phyloP scores from a whole-genome alignment of 2,329 filamentous ascomycete genomes.

The Botrytis elliptica region DNA sequence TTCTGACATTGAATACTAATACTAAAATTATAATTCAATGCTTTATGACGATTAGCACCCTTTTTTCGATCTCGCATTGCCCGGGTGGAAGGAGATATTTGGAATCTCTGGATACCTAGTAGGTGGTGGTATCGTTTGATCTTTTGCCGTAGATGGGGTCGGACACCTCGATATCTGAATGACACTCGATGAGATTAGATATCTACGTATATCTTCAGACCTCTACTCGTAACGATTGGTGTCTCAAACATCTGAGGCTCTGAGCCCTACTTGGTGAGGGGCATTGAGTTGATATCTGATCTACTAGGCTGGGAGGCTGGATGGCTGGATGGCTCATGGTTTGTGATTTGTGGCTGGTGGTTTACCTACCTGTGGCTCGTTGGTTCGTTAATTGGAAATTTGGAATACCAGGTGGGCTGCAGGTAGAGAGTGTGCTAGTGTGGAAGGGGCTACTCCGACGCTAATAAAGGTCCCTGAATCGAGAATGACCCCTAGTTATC shows the following conservation, averaged over 20 bases:
- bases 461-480: constrained; percentile 2
- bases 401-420: too few relatives aligned
- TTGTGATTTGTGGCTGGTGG: not conserved
- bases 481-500: not conserved
- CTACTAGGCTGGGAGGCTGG: not conserved
- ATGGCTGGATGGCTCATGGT: not conserved
- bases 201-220: not conserved
- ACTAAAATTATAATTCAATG: not conserved
- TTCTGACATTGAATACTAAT: not conserved
- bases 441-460: not conserved
- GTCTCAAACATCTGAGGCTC: not conserved
- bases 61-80: not conserved
- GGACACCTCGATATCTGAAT: not conserved
- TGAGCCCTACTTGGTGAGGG: not conserved
- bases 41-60: not conserved
- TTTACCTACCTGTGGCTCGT: not conserved
- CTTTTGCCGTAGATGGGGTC: not conserved
- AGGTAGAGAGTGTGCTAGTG: not conserved
- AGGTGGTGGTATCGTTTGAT: not conserved
- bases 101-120: not conserved
- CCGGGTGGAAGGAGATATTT: not conserved
- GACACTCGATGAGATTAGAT: not conserved
- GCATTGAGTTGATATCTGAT: too few relatives aligned
- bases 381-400: not conserved
- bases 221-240: not conserved